Evolutionary conservation across 2,329 filamentous ascomycete genomes (phyloP), one percentile per base, ranked within the genome.

Genomic region (Aspergillus sp.): DNA sequence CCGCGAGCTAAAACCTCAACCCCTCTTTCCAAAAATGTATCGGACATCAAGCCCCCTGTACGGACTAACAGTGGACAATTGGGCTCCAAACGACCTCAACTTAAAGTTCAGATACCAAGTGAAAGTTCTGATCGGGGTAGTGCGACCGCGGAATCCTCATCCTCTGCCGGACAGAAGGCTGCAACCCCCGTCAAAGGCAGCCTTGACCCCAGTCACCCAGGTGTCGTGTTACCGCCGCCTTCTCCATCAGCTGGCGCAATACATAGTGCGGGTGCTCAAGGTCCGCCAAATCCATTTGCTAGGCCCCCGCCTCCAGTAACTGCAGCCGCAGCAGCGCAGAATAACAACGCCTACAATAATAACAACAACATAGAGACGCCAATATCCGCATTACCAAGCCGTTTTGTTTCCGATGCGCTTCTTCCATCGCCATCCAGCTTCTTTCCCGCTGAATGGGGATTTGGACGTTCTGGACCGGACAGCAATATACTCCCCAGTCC

Each of bases 51-150:
- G 9, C 89, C 90, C 6, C 90, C 91, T 0, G 88, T 88, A 19
- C 84, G 91, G 39, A 87, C 89, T n/a, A 92, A 90, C 69, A 96
- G 90, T 63, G 78, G 89, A 58, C 85, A 88, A 63, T 78, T 84
- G 22, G 77, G 82, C 55, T 86, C 86, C 8, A 87, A 90, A 67
- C 84, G 93, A 54, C 95, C 95, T 3, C 86, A 91, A 53, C 81
- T 99, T 47, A 96, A 91, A 66, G 91, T 99, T 4, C 92, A 97
- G 70, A 99, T 99, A 67, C 95, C 95, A 0, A 93, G 92, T 64
- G 95, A 96, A 68, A 86, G 87, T 41, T 96, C 91, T 9, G 91
- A 96, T 65, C 79, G 79, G 45, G 86, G 83, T 46, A 90, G 87
- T 57, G 89, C 86, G 46, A 90, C 89, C 3, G 90, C 83, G 47